These are phyloP conservation scores for Protea cynaroides DNA, from an alignment of 164 flowering plant genomes.

Conservation along the genomic window DNA sequence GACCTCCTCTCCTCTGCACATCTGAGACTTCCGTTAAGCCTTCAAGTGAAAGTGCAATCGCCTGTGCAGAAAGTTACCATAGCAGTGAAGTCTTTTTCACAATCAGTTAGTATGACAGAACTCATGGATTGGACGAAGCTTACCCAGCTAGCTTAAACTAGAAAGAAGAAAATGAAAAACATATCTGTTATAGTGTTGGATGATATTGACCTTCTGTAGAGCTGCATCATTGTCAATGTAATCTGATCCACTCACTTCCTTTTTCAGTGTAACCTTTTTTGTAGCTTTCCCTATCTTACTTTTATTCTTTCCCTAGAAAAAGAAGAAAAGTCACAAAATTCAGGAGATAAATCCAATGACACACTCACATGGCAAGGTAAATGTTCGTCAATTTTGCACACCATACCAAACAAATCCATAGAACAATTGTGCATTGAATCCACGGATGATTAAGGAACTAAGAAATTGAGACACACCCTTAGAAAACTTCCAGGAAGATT, in stretches of 20 bases:
- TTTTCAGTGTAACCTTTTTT: slow-evolving; percentile 32
- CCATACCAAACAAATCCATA: neutral
- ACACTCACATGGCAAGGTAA: neutral
- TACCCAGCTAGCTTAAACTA: neutral
- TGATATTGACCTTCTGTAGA: slow-evolving; percentile 46
- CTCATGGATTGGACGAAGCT: neutral
- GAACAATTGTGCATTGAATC: neutral
- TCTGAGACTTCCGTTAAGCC: slow-evolving; percentile 29
- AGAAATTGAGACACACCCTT: no score
- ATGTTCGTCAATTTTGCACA: neutral
- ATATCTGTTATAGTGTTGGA: neutral
- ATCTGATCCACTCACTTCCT: slow-evolving; percentile 20
- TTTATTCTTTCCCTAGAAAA: slow-evolving; percentile 37
- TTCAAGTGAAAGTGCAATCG: slow-evolving; percentile 76
- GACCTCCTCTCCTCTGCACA: slow-evolving; percentile 15
- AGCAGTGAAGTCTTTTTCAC: neutral
- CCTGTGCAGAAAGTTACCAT: slow-evolving; percentile 35
- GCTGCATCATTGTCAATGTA: slow-evolving; percentile 55
- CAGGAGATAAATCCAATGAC: neutral
- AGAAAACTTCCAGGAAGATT: no score
- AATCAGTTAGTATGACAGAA: neutral
- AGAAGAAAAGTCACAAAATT: slow-evolving; percentile 2
- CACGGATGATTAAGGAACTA: neutral
- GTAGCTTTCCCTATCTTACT: slow-evolving; percentile 13
- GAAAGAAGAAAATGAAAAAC: neutral